Conservation (phyloP, 2,329 filamentous ascomycete species). For the Karstenula rhodostoma region DNA sequence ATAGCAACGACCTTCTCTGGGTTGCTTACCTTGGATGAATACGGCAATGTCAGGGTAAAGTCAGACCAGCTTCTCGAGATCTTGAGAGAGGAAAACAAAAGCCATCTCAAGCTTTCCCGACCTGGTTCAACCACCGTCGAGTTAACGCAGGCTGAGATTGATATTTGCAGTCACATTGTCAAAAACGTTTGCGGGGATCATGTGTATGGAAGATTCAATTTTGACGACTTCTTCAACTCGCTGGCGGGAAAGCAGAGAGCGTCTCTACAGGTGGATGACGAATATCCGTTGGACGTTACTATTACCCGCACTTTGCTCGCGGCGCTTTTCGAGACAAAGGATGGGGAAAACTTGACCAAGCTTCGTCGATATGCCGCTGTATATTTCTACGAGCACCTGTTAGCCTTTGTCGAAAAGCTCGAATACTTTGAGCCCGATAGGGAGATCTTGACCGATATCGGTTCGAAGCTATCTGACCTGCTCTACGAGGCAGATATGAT, state of each 20-base stretch:
- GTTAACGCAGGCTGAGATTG: slow-evolving; percentile 15
- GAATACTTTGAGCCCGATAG: slow-evolving; percentile 17
- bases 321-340: neutral
- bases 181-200: slow-evolving; percentile 13
- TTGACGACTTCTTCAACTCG: slow-evolving; percentile 22
- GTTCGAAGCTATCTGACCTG: slow-evolving; percentile 5
- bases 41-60: slow-evolving; percentile 13
- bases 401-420: slow-evolving; percentile 13
- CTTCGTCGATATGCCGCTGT: slow-evolving; percentile 15
- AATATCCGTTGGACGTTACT: neutral
- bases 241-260: slow-evolving; percentile 18
- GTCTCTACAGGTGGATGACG: slow-evolving; percentile 12
- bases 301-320: neutral
- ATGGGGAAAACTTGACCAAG: slow-evolving; percentile 8
- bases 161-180: slow-evolving; percentile 20
- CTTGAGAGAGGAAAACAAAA: neutral
- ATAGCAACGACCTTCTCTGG: slow-evolving; percentile 15
- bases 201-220: slow-evolving; percentile 21
- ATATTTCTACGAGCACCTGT: slow-evolving; percentile 21
- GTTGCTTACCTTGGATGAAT: slow-evolving; percentile 16
- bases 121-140: neutral
- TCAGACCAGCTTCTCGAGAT: slow-evolving; percentile 15
- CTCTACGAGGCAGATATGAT: slow-evolving; percentile 15
- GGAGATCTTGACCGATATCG: slow-evolving; percentile 11
- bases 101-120: neutral